Base-by-base conservation (phyloP, 768 basidiomycete genomes). In the Leccinum disarticulatum region DNA sequence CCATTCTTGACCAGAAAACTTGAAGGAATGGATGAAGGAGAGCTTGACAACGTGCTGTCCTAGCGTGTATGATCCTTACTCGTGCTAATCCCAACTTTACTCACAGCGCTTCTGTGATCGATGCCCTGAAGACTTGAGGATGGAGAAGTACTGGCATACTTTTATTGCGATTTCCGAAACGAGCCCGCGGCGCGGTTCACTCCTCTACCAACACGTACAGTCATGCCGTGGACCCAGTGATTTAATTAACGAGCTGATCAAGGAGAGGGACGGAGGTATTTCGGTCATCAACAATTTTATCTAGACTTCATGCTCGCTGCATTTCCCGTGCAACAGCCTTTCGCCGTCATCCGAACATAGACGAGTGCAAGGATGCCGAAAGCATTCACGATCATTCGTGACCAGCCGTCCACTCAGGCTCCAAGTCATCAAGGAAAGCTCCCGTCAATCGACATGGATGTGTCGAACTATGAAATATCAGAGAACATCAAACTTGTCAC, bases 161-260 rank as follows among this genome's bases (percentile, higher is more conserved):
- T 70, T 19, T 66, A 70, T 4, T 69, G 66, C 4, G 61, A 69
- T 49, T 71, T 68, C 19, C 64, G 60, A 27, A 56, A 30, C 1
- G 55, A 62, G n/a, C 55, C 25, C 25, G 3, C 25, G n/a, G n/a
- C n/a, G n/a, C 25, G 25, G 25, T 25, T 25, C 25, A 3, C 17
- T 61, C n/a, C n/a, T n/a, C n/a, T n/a, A n/a, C n/a, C n/a, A n/a
- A n/a, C n/a, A n/a, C 0, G 22, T 70, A 5, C 58, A 47, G 8
- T 38, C 55, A 22, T 36, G 2, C 8, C 0, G 3, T 22, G 6
- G 15, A 47, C n/a, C 10, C 2, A 31, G 4, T 36, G 30, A 49
- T 11, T 3, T 61, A 8, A 49, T 64, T 1, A 41, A 55, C 17
- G 48, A 56, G 3, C 54, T 66, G 0, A n/a, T 43, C 6, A 31